Conservation (phyloP, 331 rosid species). For the Saraca asoca region DNA sequence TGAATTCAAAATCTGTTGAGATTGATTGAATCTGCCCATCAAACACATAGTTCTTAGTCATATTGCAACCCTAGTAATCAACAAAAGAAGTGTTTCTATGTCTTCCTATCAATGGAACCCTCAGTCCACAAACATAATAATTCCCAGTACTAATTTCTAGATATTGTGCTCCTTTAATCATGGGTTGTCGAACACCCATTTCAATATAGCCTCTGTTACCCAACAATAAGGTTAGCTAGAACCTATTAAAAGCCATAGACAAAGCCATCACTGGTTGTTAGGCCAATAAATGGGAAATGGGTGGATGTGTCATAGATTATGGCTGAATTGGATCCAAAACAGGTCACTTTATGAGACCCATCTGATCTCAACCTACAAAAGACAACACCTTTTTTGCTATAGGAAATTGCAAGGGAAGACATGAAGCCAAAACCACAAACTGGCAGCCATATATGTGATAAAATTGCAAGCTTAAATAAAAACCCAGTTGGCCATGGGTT, state of each 20-base stretch:
- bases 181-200: conserved; percentile 91
- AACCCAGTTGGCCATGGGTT: conserved; percentile 39
- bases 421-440: conserved; percentile 84
- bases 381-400: conserved; percentile 79
- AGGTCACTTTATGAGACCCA: conserved; percentile 82
- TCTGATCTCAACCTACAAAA: conserved; percentile 79
- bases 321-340: conserved; percentile 81
- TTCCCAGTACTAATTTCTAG: conserved; percentile 91
- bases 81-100: conserved; percentile 62
- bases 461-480: conserved; percentile 42
- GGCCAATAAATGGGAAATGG: conserved; percentile 66
- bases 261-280: conserved; percentile 85
- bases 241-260: conserved; percentile 83
- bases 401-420: conserved; percentile 85
- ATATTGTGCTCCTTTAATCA: conserved; percentile 64
- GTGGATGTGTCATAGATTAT: conserved; percentile 69
- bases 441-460: conserved; percentile 47
- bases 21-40: conserved; percentile 77
- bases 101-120: conserved; percentile 71
- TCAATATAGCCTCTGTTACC: conserved; percentile 70
- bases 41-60: conserved; percentile 72
- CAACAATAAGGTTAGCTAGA: conserved; percentile 89
- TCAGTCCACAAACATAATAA: conserved; percentile 81
- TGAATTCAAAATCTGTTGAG: conserved; percentile 84
- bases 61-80: conserved; percentile 96